These are phyloP conservation scores for Jacaranda copaia DNA, from an alignment of 257 asterid genomes.

Conservation along the genomic window DNA sequence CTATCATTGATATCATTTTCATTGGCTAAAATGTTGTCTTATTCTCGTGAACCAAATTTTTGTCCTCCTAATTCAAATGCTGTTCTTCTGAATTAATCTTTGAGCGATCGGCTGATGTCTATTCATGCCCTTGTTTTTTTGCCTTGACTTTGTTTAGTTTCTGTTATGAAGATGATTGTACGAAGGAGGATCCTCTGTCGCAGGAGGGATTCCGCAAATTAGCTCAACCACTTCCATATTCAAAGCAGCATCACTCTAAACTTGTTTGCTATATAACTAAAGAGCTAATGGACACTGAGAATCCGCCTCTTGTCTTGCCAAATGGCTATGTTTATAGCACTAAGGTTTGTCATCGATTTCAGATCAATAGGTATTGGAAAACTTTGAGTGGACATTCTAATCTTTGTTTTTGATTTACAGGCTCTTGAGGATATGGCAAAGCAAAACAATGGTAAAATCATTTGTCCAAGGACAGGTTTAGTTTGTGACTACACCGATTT, in stretches of 20 bases:
- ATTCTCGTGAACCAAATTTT: neutral
- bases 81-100: slow-evolving; percentile 27
- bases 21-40: slow-evolving; percentile 7
- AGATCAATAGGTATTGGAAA: neutral
- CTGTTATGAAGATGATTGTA: slow-evolving; percentile 92
- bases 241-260: slow-evolving; percentile 98
- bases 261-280: slow-evolving; percentile 92
- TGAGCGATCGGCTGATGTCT: slow-evolving; percentile 8
- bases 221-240: slow-evolving; percentile 87
- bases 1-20: neutral
- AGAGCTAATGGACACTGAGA: slow-evolving; percentile 96
- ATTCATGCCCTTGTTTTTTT: slow-evolving; percentile 30
- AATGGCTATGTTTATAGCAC: slow-evolving; percentile 98
- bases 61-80: slow-evolving; percentile 11
- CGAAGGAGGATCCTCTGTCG: slow-evolving; percentile 97
- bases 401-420: slow-evolving; percentile 42
- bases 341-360: slow-evolving; percentile 60
- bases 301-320: slow-evolving; percentile 96
- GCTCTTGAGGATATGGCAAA: slow-evolving; percentile 94
- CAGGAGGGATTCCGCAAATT: slow-evolving; percentile 94
- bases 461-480: slow-evolving; percentile 86
- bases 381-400: neutral
- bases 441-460: slow-evolving; percentile 77
- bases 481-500: slow-evolving; percentile 72
- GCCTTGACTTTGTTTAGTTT: slow-evolving; percentile 76